These are phyloP conservation scores for Yarrowia sp. DNA, from an alignment of 805 yeast species.

Conservation along the genomic window DNA sequence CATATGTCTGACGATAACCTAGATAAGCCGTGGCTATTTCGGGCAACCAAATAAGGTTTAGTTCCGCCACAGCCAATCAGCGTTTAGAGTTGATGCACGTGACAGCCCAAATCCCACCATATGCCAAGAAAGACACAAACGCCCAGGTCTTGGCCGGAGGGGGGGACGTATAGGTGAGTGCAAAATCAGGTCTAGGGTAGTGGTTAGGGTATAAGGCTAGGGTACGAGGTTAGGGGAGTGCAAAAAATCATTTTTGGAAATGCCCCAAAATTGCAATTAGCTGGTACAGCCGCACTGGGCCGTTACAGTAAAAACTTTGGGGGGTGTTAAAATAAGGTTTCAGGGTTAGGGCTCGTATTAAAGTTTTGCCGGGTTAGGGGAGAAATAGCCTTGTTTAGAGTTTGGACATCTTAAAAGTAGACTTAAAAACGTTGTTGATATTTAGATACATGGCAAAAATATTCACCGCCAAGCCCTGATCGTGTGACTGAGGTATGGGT, in stretches of 20 bases:
- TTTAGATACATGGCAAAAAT: not conserved
- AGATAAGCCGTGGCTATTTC: not conserved
- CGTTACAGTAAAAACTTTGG: not conserved
- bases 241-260: not conserved
- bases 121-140: not conserved
- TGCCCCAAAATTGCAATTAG: not conserved
- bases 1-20: constrained; percentile 11
- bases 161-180: not conserved
- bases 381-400: not conserved
- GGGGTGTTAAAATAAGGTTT: not conserved
- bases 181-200: not conserved
- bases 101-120: not conserved
- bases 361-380: too few species aligned
- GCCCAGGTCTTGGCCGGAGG: constrained; percentile 15
- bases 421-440: not conserved
- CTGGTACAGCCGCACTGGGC: not conserved
- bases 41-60: not conserved
- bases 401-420: not conserved
- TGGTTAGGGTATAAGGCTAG: not conserved
- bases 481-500: not conserved
- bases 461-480: constrained; percentile 11
- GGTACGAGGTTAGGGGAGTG: not conserved
- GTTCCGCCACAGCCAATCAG: not conserved
- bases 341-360: not conserved
- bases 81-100: not conserved